Base-by-base conservation (phyloP, 2,329 filamentous ascomycete species). In the Exophiala sp. region DNA sequence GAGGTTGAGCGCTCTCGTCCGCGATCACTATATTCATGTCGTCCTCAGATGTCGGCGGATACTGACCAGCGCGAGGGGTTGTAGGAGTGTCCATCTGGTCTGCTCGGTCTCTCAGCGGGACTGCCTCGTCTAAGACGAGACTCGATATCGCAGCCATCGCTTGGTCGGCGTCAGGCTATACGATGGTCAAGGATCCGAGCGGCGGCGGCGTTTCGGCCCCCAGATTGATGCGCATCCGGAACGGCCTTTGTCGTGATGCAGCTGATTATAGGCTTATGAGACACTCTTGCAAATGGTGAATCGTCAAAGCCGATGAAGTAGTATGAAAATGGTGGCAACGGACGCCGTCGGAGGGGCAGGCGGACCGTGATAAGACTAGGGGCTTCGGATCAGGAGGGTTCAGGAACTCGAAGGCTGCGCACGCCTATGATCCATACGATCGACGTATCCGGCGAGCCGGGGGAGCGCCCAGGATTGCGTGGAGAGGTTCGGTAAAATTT, bases 11-110 rank as follows among this genome's bases (percentile, higher is more conserved):
- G 39, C 19, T 38, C 14, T 24, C 35, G 19, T 49, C 42, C 13
- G 29, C 39, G n/a, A 21, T 18, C 2, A 32, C 47, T 11, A 38
- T 14, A 19, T 40, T 47, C 24, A 32, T n/a, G 16, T 49, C 47
- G 34, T 53, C 40, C n/a, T 24, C 29, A 19, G 37, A 2, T 10
- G 46, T 37, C 16, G 53, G 22, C 14, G 41, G 27, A 37, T 51
- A 53, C 5, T 52, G 50, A 34, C 40, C 42, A 3, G 57, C 43
- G 24, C 57, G 50, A 19, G 57, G 57, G 8, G 57, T 59, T 22
- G 57, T 59, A 29, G 57, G 57, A 42, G 57, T 58, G 24, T 59
- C 55, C 38, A 52, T 9, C 35, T 59, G 55, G 23, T 57, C 57
- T 27, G 40, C 30, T 42, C 46, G 46, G 21, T 53, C 47, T 32